Evolutionary conservation across 306 rosid genomes (phyloP).

Genomic region (Myrica gale): DNA sequence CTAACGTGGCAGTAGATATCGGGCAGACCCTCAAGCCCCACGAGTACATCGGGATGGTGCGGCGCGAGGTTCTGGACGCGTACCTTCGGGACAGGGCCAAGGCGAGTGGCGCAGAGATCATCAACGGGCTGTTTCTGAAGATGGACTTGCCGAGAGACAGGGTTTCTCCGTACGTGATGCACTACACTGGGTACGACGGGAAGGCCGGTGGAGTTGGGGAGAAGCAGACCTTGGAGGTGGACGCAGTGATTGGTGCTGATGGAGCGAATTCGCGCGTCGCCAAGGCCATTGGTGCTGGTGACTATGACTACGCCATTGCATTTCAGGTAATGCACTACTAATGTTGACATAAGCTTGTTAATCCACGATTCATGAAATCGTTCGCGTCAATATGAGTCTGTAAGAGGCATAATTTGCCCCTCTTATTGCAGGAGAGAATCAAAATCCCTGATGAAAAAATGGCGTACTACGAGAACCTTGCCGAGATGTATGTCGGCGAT

Average conservation of each 20-base stretch:
- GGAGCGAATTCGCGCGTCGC: constrained; percentile 98
- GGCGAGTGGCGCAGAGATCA: constrained; percentile 71
- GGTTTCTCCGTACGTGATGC: constrained; percentile 66
- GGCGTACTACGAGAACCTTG: constrained; percentile 87
- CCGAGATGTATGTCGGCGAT: constrained; percentile 95
- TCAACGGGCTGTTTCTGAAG: constrained; percentile 81
- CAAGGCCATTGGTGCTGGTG: constrained; percentile 86
- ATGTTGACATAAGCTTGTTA: neutral
- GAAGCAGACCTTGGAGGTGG: constrained; percentile 74
- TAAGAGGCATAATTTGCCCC: neutral
- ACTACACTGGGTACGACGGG: constrained; percentile 65
- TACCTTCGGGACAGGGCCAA: constrained; percentile 70
- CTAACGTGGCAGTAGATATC: constrained; percentile 93
- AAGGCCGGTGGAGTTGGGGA: constrained; percentile 71
- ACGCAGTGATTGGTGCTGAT: constrained; percentile 94
- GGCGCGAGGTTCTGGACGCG: constrained; percentile 84
- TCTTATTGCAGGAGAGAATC: constrained; percentile 71
- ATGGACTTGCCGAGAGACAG: constrained; percentile 68
- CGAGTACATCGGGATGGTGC: constrained; percentile 94
- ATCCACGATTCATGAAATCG: neutral
- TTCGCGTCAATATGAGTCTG: too few relatives aligned
- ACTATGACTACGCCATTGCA: constrained; percentile 92
- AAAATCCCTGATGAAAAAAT: constrained; percentile 87
- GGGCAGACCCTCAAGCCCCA: constrained; percentile 84
- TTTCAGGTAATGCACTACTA: constrained; percentile 59